phyloP scores from a whole-genome alignment of 257 asterid genomes.

The Solanum ossicruentum region DNA sequence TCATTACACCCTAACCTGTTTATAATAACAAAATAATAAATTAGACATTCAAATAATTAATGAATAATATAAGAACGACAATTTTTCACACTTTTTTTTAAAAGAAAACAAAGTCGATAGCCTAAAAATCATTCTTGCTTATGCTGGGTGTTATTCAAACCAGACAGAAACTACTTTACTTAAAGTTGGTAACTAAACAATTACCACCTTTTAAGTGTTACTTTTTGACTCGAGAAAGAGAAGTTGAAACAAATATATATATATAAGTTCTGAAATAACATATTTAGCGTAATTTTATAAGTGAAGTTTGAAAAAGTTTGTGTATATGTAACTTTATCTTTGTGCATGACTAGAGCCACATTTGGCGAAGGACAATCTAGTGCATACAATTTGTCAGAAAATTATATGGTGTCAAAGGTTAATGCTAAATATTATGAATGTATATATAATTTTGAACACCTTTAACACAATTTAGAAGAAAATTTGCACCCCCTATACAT shows the following conservation, averaged over 20 bases:
- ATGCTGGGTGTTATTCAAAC: neutral
- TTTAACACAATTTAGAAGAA: too few relatives aligned
- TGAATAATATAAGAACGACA: neutral
- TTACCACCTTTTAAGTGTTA: neutral
- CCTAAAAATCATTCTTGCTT: neutral
- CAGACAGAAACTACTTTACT: neutral
- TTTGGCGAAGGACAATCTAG: too few relatives aligned
- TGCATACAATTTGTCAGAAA: too few relatives aligned
- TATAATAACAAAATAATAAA: neutral
- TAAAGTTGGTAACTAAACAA: neutral
- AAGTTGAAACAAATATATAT: neutral
- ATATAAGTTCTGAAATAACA: too few relatives aligned
- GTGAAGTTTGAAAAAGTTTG: neutral
- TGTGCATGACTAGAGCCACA: neutral
- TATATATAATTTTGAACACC: too few relatives aligned
- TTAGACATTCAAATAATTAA: neutral
- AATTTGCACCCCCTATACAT: neutral
- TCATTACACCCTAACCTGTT: constrained; percentile 84
- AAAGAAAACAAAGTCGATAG: neutral
- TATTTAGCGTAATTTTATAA: too few relatives aligned
- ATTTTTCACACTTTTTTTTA: neutral
- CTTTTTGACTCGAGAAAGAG: neutral
- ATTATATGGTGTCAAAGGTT: neutral
- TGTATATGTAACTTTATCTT: neutral
- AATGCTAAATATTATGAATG: neutral